phyloP scores from a whole-genome alignment of 2,329 filamentous ascomycete species.

The Chaetomium sp. region DNA sequence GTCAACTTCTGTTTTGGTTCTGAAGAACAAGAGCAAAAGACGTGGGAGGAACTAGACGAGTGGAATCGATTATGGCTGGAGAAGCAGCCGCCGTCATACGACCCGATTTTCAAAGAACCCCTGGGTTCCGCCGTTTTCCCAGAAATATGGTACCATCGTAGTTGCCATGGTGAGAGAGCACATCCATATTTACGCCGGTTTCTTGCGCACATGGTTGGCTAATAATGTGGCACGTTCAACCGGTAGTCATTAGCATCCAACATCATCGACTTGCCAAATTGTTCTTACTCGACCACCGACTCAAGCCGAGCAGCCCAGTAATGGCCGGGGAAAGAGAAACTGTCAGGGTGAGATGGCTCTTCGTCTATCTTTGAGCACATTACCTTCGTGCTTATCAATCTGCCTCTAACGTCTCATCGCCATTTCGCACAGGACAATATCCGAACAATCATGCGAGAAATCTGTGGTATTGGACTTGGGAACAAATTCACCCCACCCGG shows the following conservation, averaged over 20 bases:
- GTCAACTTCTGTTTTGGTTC: conserved; percentile 56
- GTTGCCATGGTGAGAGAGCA: conserved; percentile 42
- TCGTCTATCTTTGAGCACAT: background rate
- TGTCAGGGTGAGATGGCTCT: conserved; percentile 1
- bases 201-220: background rate
- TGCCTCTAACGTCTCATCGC: too few species aligned
- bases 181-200: background rate
- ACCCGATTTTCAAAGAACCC: conserved; percentile 42
- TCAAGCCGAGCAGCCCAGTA: conserved; percentile 27
- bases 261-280: conserved; percentile 54
- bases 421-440: conserved; percentile 34
- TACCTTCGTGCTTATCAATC: conserved; percentile 8
- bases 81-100: conserved; percentile 44
- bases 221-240: too few species aligned
- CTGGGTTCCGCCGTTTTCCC: conserved; percentile 39
- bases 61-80: conserved; percentile 42
- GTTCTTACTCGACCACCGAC: conserved; percentile 51
- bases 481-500: conserved; percentile 50
- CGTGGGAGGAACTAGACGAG: conserved; percentile 40
- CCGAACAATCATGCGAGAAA: conserved; percentile 40
- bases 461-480: conserved; percentile 54
- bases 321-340: conserved; percentile 25
- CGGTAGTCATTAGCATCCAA: conserved; percentile 50
- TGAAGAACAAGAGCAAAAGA: conserved; percentile 24
- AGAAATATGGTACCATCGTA: conserved; percentile 50